Base-by-base conservation (phyloP, 75 land plant species). In the Isoetes taiwanensis region DNA sequence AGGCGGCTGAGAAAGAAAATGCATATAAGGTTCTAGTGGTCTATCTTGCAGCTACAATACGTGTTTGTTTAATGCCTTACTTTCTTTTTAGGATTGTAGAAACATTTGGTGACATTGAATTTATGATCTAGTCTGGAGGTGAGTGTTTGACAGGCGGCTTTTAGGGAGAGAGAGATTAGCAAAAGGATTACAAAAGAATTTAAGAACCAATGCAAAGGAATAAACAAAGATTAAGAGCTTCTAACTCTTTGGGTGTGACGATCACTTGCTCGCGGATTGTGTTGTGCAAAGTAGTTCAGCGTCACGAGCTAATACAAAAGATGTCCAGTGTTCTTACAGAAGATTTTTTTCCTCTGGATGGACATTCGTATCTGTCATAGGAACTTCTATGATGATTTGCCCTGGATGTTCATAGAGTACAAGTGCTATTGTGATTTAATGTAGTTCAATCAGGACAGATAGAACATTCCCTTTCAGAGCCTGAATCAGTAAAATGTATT, bases 1-100 rank as follows among this genome's bases (percentile, higher is more conserved):
- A 86, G 54, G 63, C 85, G 34, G 74, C 76, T 41, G 85, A 86
- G 46, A 83, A 91, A 52, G 84, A 81, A 64, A 83, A 81, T 59
- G 78, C 80, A 52, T 59, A 88, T 10, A 91, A 90, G 84, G 97
- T n/a, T 86, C 64, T 59, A 48, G 19, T 10, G 19, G 9, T 14
- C 19, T 11, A 10, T 19, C 12, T 9, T 8, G 17, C 19, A n/a
- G n/a, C 19, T 10, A 14, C 52, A 14, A 14, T 14, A 48, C 9
- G 52, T 8, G 10, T 0, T 8, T 3, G 2, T 54, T 5, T 8
- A 20, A 0, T 30, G 19, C 57, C 28, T 30, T 12, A 32, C 19
- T 29, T 24, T 29, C 31, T 12, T 8, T 9, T 14, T n/a, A 9
- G 39, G 12, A 43, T 26, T 30, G 33, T 30, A n/a, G n/a, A 11